Evolutionary conservation across 441 rosid genomes (phyloP).

Genomic region (Jatropha podagrica): DNA sequence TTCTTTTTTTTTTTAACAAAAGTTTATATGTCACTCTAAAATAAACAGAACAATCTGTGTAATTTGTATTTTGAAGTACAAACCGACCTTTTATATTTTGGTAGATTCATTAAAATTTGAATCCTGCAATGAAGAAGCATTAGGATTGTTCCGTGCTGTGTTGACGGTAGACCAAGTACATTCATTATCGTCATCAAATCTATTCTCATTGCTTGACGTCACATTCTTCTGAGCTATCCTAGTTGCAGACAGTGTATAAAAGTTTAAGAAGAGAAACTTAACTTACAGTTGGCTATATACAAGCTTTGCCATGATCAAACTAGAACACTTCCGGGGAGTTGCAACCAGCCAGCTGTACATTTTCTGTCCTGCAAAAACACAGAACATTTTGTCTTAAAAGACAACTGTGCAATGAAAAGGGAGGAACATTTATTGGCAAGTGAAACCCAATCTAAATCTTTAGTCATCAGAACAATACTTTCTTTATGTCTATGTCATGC

Average conservation of each 20-base stretch:
- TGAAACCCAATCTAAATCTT: not conserved
- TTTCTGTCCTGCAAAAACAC: not conserved
- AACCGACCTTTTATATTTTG: too few species aligned
- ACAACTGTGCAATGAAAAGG: not conserved
- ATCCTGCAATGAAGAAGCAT: too few species aligned
- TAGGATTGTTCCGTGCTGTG: too few species aligned
- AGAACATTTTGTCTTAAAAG: not conserved
- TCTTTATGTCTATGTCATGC: not conserved
- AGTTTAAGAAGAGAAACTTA: not conserved
- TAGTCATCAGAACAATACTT: not conserved
- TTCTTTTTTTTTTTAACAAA: too few species aligned
- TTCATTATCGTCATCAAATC: too few species aligned
- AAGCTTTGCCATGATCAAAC: not conserved
- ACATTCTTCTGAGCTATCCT: not conserved
- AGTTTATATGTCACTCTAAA: too few species aligned
- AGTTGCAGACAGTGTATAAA: not conserved
- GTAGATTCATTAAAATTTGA: too few species aligned
- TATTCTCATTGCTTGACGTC: too few species aligned
- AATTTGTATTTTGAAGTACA: too few species aligned
- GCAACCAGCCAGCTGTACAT: not conserved
- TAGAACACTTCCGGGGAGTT: not conserved
- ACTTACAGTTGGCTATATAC: not conserved
- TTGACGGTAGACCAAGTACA: too few species aligned
- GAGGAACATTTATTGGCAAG: not conserved
- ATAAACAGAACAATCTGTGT: too few species aligned